These are phyloP conservation scores for Trichoderma semiorbis DNA, from an alignment of 2,329 filamentous ascomycete species.

Conservation along the genomic window DNA sequence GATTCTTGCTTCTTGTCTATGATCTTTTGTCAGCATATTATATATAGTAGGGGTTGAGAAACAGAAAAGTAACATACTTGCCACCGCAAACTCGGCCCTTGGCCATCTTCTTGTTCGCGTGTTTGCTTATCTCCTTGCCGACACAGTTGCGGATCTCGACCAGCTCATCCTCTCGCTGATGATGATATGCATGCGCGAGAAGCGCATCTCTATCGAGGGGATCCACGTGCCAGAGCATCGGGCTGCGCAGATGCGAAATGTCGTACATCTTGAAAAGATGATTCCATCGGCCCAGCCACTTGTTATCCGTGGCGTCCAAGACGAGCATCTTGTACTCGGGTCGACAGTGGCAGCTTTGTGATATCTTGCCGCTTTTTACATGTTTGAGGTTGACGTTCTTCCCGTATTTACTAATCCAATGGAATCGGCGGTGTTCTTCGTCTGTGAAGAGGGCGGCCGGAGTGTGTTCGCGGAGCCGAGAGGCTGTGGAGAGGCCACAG, in stretches of 20 bases:
- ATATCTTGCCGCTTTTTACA: conserved; percentile 34
- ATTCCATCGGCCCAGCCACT: conserved; percentile 72
- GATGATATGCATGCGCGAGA: conserved; percentile 63
- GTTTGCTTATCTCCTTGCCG: conserved; percentile 76
- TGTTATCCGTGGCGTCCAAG: conserved; percentile 59
- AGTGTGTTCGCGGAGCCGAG: conserved; percentile 66
- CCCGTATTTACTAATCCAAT: conserved; percentile 68
- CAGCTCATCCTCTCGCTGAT: conserved; percentile 59
- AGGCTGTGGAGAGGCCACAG: conserved; percentile 69
- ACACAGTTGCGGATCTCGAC: conserved; percentile 71
- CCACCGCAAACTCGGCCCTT: conserved; percentile 34
- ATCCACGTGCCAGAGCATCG: conserved; percentile 81
- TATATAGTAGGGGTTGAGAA: neutral
- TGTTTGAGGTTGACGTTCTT: conserved; percentile 56
- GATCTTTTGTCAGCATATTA: conserved; percentile 10
- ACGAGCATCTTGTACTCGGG: conserved; percentile 52
- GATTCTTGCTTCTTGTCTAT: conserved; percentile 42
- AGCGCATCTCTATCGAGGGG: conserved; percentile 71
- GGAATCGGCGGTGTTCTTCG: conserved; percentile 76
- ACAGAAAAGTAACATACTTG: conserved; percentile 35
- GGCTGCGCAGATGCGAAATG: conserved; percentile 70
- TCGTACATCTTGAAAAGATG: conserved; percentile 63
- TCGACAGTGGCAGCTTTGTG: conserved; percentile 7
- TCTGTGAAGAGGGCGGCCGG: conserved; percentile 80
- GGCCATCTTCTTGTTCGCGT: conserved; percentile 58